phyloP scores from a whole-genome alignment of 2,329 filamentous ascomycete genomes.

The Aspergillus novofumigatus region DNA sequence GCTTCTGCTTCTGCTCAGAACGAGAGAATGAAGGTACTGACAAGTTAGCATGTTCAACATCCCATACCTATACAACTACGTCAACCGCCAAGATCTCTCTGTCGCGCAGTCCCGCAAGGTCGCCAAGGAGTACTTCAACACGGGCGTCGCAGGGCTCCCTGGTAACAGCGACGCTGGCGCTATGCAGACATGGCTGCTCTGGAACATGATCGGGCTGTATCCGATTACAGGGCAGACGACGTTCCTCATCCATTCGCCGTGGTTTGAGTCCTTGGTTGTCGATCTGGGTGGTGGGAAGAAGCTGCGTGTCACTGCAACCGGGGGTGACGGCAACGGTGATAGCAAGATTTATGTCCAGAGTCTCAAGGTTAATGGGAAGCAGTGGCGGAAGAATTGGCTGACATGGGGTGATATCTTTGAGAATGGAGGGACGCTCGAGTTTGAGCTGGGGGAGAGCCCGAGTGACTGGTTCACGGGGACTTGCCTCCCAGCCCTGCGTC shows the following conservation, averaged over 20 bases:
- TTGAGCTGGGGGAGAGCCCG: constrained; percentile 55
- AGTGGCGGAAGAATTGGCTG: constrained; percentile 63
- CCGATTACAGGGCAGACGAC: constrained; percentile 65
- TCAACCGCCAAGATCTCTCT: constrained; percentile 58
- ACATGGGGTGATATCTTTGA: constrained; percentile 64
- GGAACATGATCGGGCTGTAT: constrained; percentile 66
- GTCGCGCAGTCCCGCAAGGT: constrained; percentile 57
- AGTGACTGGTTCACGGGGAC: constrained; percentile 57
- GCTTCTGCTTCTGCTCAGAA: no score
- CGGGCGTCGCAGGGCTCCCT: constrained; percentile 55
- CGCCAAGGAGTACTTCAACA: constrained; percentile 57
- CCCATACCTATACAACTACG: constrained; percentile 67
- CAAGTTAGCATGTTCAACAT: constrained; percentile 51
- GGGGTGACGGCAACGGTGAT: constrained; percentile 44
- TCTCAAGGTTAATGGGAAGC: constrained; percentile 59
- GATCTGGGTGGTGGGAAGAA: constrained; percentile 53
- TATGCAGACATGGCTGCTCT: constrained; percentile 67
- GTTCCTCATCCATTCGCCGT: constrained; percentile 62
- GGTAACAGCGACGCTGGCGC: constrained; percentile 69
- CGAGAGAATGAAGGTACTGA: background rate
- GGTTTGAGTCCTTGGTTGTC: constrained; percentile 59
- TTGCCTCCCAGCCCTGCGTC: constrained; percentile 58
- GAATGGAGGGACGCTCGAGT: constrained; percentile 59
- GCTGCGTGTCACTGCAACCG: constrained; percentile 53
- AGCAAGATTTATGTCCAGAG: constrained; percentile 59